Evolutionary conservation across 495 filamentous ascomycete genomes (phyloP), one percentile per base, ranked within the genome.

Genomic region (Letharia columbiana): DNA sequence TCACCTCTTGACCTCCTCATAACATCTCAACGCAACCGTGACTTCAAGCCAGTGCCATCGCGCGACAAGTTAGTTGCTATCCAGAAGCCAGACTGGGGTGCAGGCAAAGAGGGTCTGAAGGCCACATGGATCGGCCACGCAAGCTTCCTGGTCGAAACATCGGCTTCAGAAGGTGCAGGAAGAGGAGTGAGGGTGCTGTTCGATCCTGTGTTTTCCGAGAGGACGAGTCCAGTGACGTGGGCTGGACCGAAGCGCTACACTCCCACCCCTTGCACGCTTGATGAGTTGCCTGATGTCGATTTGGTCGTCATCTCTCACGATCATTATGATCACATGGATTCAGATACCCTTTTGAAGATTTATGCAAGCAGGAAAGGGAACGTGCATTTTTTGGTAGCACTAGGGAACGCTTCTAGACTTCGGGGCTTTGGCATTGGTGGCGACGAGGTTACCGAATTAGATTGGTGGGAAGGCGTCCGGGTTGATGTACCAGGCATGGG

Each of bases 91-190:
- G 69, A 73, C 65, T 79, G 77, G 73, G 73, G 71, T 33, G 20
- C 20, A 1, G 61, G 62, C n/a, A 54, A 68, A n/a, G 33, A 66
- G 15, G 72, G 71, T 10, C 61, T 79, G 58, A 75, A 75, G 66
- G 76, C 75, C 0, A 85, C 83, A 10, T 83, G 79, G 79, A 74
- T 85, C 7, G 83, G 83, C 8, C 83, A 85, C 66, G 83, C 83
- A 13, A 73, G 73, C 39, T 74, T 80, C 45, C 73, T 85, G 11
- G 63, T 82, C 12, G 81, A 84, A 65, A 73, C 74, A 33, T 56
- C 73, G 71, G 40, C 69, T 67, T 0, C 40, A 72, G 31, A 68
- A 69, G 70, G 68, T n/a, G 68, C 63, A 11, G 40, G 66, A 28
- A 64, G 77, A 59, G 77, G 76, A 5, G 64, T 80, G 17, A 67